Base-by-base conservation (phyloP, 2,329 filamentous ascomycete species). In the Penicillium sp. region DNA sequence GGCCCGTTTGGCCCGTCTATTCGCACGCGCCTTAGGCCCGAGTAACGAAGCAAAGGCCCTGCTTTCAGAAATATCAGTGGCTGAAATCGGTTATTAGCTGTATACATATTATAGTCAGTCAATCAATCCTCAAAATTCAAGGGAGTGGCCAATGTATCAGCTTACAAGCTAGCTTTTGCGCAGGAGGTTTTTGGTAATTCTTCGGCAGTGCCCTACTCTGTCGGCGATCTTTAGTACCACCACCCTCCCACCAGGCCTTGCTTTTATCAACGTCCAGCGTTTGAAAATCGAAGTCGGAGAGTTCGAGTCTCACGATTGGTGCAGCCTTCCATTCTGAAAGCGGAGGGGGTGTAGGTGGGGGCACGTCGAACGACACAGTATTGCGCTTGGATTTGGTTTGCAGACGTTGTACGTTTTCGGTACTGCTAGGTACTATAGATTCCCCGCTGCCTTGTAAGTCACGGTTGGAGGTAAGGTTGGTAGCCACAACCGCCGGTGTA, bases 11-110 rank as follows among this genome's bases (percentile, higher is more conserved):
- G 68, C n/a, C 72, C 68, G 61, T 75, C 66, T 56, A 74, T 70
- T 49, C 67, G 68, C 66, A 78, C 69, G 71, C 70, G 82, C 81
- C 77, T 96, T 87, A 97, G 87, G 21, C 96, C 95, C 59, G 90
- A 94, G 75, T 96, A 99, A 63, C 95, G 88, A 65, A 99, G 81
- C 23, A 99, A 81, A 6, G 95, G 95, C 0, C 95, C 95, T 71
- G 94, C 97, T 76, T 93, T 93, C 58, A 99, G 82, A 73, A 91
- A 93, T 44, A 99, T 78, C 3, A 87, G 85, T 23, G 95, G 95
- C 68, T 91, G 91, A 77, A 98, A 99, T 62, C 85, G 85, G 19
- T 91, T 92, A 17, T 70, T 69, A 60, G 67, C 68, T 76, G 61
- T 49, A 49, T 19, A 45, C 13, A 29, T 45, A 13, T 21, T 5